A percentile compares a stretch with the other conserved stretches of the same genome.
Conservation (phyloP, 1,284 basidiomycete species). For the Mycosarcoma maydis region DNA sequence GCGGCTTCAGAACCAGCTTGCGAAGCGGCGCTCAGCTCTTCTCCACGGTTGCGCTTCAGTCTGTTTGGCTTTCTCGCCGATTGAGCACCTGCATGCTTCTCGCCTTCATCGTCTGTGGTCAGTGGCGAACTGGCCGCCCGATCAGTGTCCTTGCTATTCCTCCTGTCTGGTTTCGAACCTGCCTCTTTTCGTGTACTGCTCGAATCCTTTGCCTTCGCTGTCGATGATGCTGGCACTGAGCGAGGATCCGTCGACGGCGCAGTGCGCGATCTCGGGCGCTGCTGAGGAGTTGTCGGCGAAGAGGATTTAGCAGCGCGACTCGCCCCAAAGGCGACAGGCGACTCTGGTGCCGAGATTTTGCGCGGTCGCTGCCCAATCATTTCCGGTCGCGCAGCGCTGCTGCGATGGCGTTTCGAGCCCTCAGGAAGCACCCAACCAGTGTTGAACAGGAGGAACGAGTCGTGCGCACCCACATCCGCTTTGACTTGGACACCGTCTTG, state of each 20-base stretch:
- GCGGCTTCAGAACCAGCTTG: neutral
- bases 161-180: neutral
- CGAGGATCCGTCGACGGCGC: slow-evolving; percentile 14
- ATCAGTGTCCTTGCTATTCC: slow-evolving; percentile 1
- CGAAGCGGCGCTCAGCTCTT: slow-evolving; percentile 8
- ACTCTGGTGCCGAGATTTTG: slow-evolving; percentile 47
- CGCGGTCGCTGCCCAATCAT: slow-evolving; percentile 38
- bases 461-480: slow-evolving; percentile 74
- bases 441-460: slow-evolving; percentile 84
- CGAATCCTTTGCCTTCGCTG: neutral
- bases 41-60: slow-evolving; percentile 12
- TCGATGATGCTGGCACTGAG: neutral
- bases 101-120: slow-evolving; percentile 38
- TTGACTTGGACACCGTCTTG: slow-evolving; percentile 70
- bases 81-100: neutral
- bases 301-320: neutral
- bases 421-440: slow-evolving; percentile 87
- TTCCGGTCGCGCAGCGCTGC: slow-evolving; percentile 17
- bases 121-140: slow-evolving; percentile 31
- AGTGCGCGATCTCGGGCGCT: slow-evolving; percentile 27
- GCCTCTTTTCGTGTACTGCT: slow-evolving; percentile 10
- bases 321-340: slow-evolving; percentile 11
- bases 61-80: neutral
- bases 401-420: slow-evolving; percentile 67
- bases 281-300: slow-evolving; percentile 11